Base-by-base conservation (phyloP, 768 basidiomycete species). In the Lactarius sanguifluus region DNA sequence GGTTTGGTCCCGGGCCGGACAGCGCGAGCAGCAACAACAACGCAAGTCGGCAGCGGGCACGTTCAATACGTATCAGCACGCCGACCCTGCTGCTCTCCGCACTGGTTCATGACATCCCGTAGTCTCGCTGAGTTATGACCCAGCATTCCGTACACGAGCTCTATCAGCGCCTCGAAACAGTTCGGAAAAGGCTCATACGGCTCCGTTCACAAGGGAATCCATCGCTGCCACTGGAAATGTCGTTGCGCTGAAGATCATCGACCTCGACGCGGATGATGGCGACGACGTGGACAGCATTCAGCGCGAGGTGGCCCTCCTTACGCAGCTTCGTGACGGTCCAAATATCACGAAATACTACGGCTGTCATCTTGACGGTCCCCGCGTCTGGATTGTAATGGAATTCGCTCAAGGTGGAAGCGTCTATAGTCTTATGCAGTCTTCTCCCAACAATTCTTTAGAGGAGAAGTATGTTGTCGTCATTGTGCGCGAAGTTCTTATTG, bases 371-470 rank as follows among this genome's bases (percentile, higher is more conserved):
- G 91, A 96, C 74, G 96, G 95, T 0, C 92, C 94, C 34, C 91
- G 93, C 58, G 94, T 99, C 12, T 99, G 97, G 96, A 98, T 99
- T 71, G 93, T 90, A 43, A 99, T 99, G 97, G 97, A 99, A 76
- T 88, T 89, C 72, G 97, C 97, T 9, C 89, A 94, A 69, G 96
- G 96, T 6, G 97, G 97, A 8, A 96, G 93, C 74, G 92, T 98
- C 7, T 82, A 92, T 56, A 91, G 94, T 2, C 82, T 99, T 71
- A 95, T 97, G 88, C 94, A 97, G 76, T 89, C 92, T 0, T 86
- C 87, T 69, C 86, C 81, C 69, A 85, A 86, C 66, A 86, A 85
- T 0, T 82, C 85, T 61, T 78, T 98, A 60, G 96, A 96, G 77
- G 97, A 99, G 78, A 87, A 87, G 73, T 95, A 93, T 75, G 88